phyloP scores from a whole-genome alignment of 495 filamentous ascomycete species.

The Talaromyces thailandensis region DNA sequence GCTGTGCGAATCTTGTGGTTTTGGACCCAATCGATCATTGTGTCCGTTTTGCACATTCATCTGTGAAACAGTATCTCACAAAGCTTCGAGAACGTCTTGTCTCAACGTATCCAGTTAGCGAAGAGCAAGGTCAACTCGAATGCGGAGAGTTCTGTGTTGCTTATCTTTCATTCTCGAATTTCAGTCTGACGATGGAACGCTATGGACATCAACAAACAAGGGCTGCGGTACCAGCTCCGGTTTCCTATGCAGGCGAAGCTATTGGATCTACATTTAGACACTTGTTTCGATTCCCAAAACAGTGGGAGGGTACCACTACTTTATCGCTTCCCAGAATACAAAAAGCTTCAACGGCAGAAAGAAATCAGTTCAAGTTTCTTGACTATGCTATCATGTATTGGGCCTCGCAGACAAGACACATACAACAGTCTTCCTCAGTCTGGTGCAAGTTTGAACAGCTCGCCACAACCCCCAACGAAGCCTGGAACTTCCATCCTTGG shows the following conservation, averaged over 20 bases:
- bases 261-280: background rate
- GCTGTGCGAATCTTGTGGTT: constrained; percentile 24
- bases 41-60: constrained; percentile 27
- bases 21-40: constrained; percentile 13
- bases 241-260: background rate
- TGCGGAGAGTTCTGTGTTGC: constrained; percentile 16
- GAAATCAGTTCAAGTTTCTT: constrained; percentile 11
- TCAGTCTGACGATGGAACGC: constrained; percentile 10
- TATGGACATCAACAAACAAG: background rate
- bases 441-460: constrained; percentile 11
- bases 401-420: constrained; percentile 9
- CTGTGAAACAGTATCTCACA: constrained; percentile 21
- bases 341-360: background rate
- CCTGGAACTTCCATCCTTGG: constrained; percentile 20
- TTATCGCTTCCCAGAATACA: background rate
- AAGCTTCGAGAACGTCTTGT: constrained; percentile 5
- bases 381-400: constrained; percentile 9
- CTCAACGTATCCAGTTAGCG: constrained; percentile 1
- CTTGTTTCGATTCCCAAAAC: background rate
- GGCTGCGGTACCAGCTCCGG: background rate
- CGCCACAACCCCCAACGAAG: constrained; percentile 12
- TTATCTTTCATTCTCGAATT: constrained; percentile 18
- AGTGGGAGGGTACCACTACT: background rate
- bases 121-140: constrained; percentile 8
- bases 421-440: background rate